Evolutionary conservation across 345 rosid species (phyloP), one percentile per base, ranked within the genome.

Genomic region (Gossypium ekmanianum): DNA sequence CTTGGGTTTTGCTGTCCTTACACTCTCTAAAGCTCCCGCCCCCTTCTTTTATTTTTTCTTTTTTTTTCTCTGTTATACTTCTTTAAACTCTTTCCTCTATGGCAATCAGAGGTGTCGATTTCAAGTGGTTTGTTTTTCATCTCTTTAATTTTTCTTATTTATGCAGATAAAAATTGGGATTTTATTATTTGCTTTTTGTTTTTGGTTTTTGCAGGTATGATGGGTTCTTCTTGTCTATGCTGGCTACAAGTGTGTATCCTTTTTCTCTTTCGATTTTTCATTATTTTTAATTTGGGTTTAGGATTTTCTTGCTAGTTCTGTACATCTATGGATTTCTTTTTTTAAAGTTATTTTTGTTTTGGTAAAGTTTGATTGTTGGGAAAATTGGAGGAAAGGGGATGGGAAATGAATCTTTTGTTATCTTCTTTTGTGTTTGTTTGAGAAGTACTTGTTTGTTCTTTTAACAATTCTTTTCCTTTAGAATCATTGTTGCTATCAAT

Each of bases 211-310:
- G 90, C 88, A 96, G 98, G 98, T 93, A 86, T 76, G 98, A 96
- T 87, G 99, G 98, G 24, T 93, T 96, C 89, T 96, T 96, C 91
- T 84, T 96, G 90, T 93, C 97, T 71, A 96, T 96, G 99, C 90
- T 96, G 72, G 99, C 97, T 7, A 96, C 95, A 55, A 93, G 98
- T 72, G 90, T 92, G 99, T 96, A 93, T 96, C 99, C 96, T 87
- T 34, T 54, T 76, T 43, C 0, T 50, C 14, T 27, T 11, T 24
- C 26, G 9, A 59, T 13, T 27, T 26, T 61, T 61, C 39, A 26
- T 27, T n/a, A 16, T 52, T 61, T 41, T 26, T 13, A 52, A 39
- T 74, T 73, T 55, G 51, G 22, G 41, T 62, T 63, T 51, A 45
- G 62, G 22, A 18, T 57, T 74, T 27, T 43, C 45, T 65, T 39